These are phyloP conservation scores for Nepenthes mirabilis DNA, from an alignment of 148 eudicot genomes.

Conservation along the genomic window DNA sequence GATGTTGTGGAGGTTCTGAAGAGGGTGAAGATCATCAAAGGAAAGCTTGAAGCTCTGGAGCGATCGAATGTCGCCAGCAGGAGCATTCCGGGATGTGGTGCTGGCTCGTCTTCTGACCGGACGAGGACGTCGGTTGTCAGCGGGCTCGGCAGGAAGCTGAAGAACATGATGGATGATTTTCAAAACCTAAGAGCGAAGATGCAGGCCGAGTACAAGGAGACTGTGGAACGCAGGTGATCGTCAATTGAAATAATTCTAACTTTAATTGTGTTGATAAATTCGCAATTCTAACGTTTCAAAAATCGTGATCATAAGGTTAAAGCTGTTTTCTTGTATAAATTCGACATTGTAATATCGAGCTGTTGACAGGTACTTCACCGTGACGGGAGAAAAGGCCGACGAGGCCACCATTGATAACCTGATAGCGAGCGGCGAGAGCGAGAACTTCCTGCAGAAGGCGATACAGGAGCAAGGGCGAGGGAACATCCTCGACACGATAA, in stretches of 20 bases:
- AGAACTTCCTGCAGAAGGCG: slow-evolving; percentile 46
- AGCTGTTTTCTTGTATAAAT: too few species aligned
- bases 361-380: too few species aligned
- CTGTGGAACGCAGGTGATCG: slow-evolving; percentile 34
- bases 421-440: slow-evolving; percentile 49
- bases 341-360: too few species aligned
- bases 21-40: slow-evolving; percentile 33
- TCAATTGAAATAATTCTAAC: slow-evolving; percentile 2
- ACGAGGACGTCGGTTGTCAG: slow-evolving; percentile 37
- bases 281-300: too few species aligned
- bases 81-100: slow-evolving; percentile 30
- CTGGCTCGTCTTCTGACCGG: slow-evolving; percentile 37
- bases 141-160: slow-evolving; percentile 44
- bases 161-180: slow-evolving; percentile 49
- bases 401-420: slow-evolving; percentile 49
- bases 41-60: slow-evolving; percentile 43
- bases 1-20: slow-evolving; percentile 36
- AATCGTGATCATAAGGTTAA: too few species aligned
- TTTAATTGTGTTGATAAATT: too few species aligned
- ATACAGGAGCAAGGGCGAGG: slow-evolving; percentile 74
- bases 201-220: slow-evolving; percentile 42
- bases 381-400: slow-evolving; percentile 54
- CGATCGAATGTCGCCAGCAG: slow-evolving; percentile 35
- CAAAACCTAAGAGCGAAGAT: slow-evolving; percentile 34
- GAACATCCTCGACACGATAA: slow-evolving; percentile 48